Base-by-base conservation (phyloP, 2,329 filamentous ascomycete species). In the Tolypocladium inflatum region DNA sequence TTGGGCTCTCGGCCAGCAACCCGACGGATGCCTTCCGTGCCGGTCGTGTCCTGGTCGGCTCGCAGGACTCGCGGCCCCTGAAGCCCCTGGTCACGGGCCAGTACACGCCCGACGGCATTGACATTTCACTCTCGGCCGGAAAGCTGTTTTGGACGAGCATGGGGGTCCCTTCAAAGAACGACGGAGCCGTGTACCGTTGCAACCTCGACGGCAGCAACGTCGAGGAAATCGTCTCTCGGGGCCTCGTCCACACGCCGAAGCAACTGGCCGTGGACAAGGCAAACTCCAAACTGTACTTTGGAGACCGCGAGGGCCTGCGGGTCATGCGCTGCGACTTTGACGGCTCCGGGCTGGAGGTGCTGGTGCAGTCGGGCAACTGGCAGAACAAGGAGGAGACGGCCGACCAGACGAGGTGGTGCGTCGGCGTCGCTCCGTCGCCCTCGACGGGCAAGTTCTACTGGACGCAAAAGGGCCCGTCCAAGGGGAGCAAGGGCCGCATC, bases 391-490 rank as follows among this genome's bases (percentile, higher is more conserved):
- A 63, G 33, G 57, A 70, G 21, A 58, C 64, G 11, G 62, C 66
- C 15, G 74, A 79, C 57, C 39, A 60, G 59, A 65, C 62, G 52
- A 67, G 71, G 4, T 83, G 80, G 80, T 83, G 80, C 57, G 82
- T 86, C 10, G 83, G 83, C 1, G 74, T 86, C 43, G 67, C 77
- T 0, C 71, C 86, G 0, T 75, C 76, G 3, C 68, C 69, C 0
- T 59, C 66, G 0, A 67, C 69, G 1, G 73, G 74, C 17, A 74
- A 76, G 48, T 71, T 86, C 52, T 85, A 80, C 72, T 86, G 83
- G 83, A 81, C 79, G 0, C 82, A 85, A 55, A 85, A 86, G 63
- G 83, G 83, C 0, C 69, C 73, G 0, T 74, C 76, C 3, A 85
- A 85, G 65, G 74, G 72, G 0, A 69, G 67, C 1, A 65, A 74